Conservation (phyloP, 1,284 basidiomycete genomes). For the Ceratobasidium sp. region DNA sequence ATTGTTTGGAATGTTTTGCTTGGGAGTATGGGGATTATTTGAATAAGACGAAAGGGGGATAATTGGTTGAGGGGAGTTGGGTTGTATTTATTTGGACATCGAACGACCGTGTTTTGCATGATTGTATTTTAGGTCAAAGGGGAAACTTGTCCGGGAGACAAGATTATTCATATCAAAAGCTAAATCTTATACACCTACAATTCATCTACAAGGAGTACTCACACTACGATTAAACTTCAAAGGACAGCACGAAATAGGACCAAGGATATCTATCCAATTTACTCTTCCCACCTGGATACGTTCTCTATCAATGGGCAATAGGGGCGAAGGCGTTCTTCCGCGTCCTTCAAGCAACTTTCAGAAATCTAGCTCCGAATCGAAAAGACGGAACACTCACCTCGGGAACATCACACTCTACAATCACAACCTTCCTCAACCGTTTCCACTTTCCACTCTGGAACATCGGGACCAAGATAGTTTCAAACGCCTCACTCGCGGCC, state of each 20-base stretch:
- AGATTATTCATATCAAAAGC: no score
- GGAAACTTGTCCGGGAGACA: no score
- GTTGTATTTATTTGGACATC: no score
- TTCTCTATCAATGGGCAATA: not conserved
- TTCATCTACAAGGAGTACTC: no score
- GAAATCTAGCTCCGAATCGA: not conserved
- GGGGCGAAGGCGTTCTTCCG: not conserved
- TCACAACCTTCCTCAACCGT: not conserved
- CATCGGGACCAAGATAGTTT: conserved; percentile 10
- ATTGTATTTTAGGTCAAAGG: no score
- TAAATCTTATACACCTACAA: no score
- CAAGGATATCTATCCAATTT: no score
- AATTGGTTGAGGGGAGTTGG: not conserved
- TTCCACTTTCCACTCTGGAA: conserved; percentile 1
- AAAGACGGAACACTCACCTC: not conserved
- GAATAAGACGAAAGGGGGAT: conserved; percentile 41
- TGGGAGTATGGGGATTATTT: conserved; percentile 70
- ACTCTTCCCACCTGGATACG: not conserved
- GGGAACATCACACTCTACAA: not conserved
- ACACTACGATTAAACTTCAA: no score
- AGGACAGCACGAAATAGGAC: no score
- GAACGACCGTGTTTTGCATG: no score
- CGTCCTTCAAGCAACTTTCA: not conserved
- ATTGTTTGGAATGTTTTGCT: conserved; percentile 75
- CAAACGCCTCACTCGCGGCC: conserved; percentile 6